These are phyloP conservation scores for Xenosphaeropsis pyriputrescens DNA, from an alignment of 2,329 filamentous ascomycete genomes.

Conservation along the genomic window DNA sequence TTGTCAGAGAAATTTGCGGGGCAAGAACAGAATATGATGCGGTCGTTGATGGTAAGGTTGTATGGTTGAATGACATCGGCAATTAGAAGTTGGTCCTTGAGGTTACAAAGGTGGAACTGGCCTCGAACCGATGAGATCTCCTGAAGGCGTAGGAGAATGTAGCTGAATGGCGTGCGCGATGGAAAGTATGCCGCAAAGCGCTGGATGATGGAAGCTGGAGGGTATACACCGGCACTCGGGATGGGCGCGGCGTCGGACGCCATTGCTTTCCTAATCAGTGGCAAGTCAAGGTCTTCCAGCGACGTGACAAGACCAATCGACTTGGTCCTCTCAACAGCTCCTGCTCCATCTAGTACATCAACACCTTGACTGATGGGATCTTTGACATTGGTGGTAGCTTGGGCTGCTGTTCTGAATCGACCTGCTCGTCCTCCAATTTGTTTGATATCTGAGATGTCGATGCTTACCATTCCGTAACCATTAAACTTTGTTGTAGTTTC, in stretches of 20 bases:
- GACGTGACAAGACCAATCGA: slow-evolving; percentile 62
- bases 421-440: slow-evolving; percentile 92
- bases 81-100: slow-evolving; percentile 45
- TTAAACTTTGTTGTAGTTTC: slow-evolving; percentile 64
- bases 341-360: not conserved
- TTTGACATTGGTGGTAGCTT: slow-evolving; percentile 24
- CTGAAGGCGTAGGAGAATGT: slow-evolving; percentile 62
- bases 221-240: slow-evolving; percentile 55
- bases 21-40: slow-evolving; percentile 59
- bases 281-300: slow-evolving; percentile 56
- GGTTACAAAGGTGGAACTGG: slow-evolving; percentile 55
- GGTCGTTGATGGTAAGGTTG: slow-evolving; percentile 55
- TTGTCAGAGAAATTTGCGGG: slow-evolving; percentile 45
- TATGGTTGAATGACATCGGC: slow-evolving; percentile 64
- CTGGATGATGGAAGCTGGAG: slow-evolving; percentile 56
- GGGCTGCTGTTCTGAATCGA: slow-evolving; percentile 60
- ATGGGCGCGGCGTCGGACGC: slow-evolving; percentile 48
- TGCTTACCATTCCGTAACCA: slow-evolving; percentile 35
- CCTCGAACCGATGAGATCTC: slow-evolving; percentile 43
- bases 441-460: slow-evolving; percentile 70
- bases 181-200: slow-evolving; percentile 74
- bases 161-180: slow-evolving; percentile 64
- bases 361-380: not conserved
- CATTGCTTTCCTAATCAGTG: slow-evolving; percentile 48
- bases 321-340: not conserved